Conservation (phyloP, 495 filamentous ascomycete genomes). For the Hyaloscypha finlandica region DNA sequence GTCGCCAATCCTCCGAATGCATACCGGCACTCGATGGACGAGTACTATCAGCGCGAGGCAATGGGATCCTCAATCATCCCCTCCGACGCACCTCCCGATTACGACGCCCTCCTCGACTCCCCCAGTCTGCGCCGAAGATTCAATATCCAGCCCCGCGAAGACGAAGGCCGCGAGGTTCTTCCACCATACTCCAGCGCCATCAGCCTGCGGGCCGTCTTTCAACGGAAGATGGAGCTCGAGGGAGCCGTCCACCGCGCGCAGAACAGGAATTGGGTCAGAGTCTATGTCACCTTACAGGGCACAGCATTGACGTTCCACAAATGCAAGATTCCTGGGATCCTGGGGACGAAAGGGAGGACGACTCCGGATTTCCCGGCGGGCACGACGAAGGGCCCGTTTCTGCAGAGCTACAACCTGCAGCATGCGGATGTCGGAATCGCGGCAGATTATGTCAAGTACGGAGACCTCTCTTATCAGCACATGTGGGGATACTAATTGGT, state of each 20-base stretch:
- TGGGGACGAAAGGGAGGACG: conserved; percentile 37
- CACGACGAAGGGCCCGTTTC: conserved; percentile 45
- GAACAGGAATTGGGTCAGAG: conserved; percentile 55
- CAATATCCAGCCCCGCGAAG: conserved; percentile 44
- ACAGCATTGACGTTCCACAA: conserved; percentile 60
- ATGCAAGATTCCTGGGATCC: conserved; percentile 47
- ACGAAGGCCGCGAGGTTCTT: conserved; percentile 46
- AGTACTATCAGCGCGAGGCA: conserved; percentile 15
- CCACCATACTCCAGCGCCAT: conserved; percentile 59
- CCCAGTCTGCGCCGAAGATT: conserved; percentile 29
- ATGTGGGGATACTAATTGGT: conserved; percentile 10
- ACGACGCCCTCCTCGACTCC: conserved; percentile 34
- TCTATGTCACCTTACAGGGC: conserved; percentile 59
- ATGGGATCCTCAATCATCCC: not conserved
- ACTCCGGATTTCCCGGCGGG: conserved; percentile 45
- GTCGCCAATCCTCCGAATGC: not conserved
- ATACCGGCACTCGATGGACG: conserved; percentile 21
- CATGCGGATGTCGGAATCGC: conserved; percentile 68
- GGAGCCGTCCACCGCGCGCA: conserved; percentile 54
- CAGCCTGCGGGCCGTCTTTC: conserved; percentile 52
- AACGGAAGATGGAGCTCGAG: conserved; percentile 59
- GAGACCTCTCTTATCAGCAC: not conserved
- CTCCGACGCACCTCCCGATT: conserved; percentile 18
- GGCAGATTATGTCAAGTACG: conserved; percentile 60
- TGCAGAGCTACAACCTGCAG: conserved; percentile 61